Evolutionary conservation across 2,329 filamentous ascomycete genomes (phyloP).

Genomic region (Rhinocladiella mackenziei): DNA sequence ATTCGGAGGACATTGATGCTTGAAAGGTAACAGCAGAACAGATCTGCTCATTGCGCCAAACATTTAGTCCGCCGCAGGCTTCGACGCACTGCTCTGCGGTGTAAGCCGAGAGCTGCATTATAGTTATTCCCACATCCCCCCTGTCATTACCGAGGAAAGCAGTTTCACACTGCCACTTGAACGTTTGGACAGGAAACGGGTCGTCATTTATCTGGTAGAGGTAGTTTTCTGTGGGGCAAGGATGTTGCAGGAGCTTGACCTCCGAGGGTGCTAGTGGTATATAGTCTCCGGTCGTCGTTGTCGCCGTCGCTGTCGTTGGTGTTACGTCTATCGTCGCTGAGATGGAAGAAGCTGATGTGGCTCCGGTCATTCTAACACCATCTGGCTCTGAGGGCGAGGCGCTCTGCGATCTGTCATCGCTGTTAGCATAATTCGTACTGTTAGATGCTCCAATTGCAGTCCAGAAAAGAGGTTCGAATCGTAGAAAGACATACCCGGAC

Average conservation of each 20-base stretch:
- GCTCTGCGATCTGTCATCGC: constrained; percentile 2
- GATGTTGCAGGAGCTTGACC: constrained; percentile 3
- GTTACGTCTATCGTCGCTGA: not conserved
- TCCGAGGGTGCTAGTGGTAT: constrained; percentile 6
- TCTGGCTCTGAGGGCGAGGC: not conserved
- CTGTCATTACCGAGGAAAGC: constrained; percentile 4
- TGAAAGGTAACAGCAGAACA: constrained; percentile 7
- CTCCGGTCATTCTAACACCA: not conserved
- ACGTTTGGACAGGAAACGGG: constrained; percentile 4
- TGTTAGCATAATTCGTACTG: not conserved
- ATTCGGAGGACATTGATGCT: constrained; percentile 9
- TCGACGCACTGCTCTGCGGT: constrained; percentile 6
- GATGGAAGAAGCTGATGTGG: not conserved
- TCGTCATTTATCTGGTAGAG: constrained; percentile 5
- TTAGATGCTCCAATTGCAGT: not conserved
- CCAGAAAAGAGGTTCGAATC: not conserved
- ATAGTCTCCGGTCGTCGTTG: not conserved
- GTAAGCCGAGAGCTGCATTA: constrained; percentile 8
- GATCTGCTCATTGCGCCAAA: constrained; percentile 3
- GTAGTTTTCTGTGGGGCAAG: constrained; percentile 4
- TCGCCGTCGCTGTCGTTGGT: not conserved
- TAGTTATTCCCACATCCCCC: constrained; percentile 5
- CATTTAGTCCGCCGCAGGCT: constrained; percentile 6
- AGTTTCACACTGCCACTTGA: constrained; percentile 5
- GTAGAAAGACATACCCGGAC: constrained; percentile 3